Base-by-base conservation (phyloP, 306 rosid species). In the Pyrus betulifolia region DNA sequence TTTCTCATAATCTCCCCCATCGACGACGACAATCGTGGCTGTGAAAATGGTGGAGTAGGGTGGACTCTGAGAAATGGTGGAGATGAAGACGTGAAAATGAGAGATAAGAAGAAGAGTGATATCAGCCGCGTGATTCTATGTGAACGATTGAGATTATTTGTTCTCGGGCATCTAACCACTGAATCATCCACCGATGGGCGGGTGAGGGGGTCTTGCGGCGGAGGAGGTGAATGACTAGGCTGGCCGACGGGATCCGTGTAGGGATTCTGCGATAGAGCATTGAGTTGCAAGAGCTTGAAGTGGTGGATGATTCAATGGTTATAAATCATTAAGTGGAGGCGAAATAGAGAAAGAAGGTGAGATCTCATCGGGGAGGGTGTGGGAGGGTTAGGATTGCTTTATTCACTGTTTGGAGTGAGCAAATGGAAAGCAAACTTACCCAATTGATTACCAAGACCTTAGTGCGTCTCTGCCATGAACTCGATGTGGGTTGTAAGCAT, bases 141-240 rank as follows among this genome's bases (percentile, higher is more conserved):
- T 31, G 5, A 31, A 31, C 33, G 33, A 31, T 31, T 31, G 33
- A 31, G 33, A 31, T 31, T 31, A 31, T 31, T 31, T 31, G 33
- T 0, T 31, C 5, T 31, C 5, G 33, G 33, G 33, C 33, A 31
- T 31, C 33, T 31, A 31, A 31, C 33, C 33, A 31, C 33, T 31
- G 33, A 30, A 30, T 30, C 33, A 30, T 30, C 5, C 33, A 30
- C 33, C 33, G 33, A 4, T 30, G 5, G 74, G 21, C 91, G 90
- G 71, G 72, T 68, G 80, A 88, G 93, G 74, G 88, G n/a, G 97
- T 92, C 60, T 84, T 87, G 25, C 89, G 93, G 54, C 92, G 91
- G 85, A 96, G 98, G 79, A 93, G 89, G 45, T 88, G 97, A 84
- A 93, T 83, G 40, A 91, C 93, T 2, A 96, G 97, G 72, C 97